These are phyloP conservation scores for Rhynchospora breviuscula DNA, from an alignment of 176 grass and related monocot genomes.

Conservation along the genomic window DNA sequence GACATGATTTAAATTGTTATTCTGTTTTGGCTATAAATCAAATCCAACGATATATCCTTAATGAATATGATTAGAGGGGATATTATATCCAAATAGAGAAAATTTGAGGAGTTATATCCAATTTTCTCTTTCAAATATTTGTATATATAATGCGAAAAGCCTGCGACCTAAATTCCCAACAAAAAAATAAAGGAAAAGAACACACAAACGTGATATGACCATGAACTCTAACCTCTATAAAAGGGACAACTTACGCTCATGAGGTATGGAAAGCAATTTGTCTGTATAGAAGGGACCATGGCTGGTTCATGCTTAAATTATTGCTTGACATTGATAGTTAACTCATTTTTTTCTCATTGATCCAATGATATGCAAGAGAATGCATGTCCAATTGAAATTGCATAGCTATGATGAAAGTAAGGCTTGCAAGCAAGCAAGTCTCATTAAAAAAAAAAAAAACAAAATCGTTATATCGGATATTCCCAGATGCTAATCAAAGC, in stretches of 20 bases:
- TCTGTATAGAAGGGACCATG: background rate
- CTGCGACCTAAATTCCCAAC: too few relatives aligned
- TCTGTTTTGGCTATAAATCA: too few relatives aligned
- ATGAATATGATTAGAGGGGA: too few relatives aligned
- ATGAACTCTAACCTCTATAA: background rate
- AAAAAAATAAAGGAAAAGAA: background rate
- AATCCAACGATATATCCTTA: too few relatives aligned
- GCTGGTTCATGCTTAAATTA: background rate
- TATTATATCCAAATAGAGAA: too few relatives aligned
- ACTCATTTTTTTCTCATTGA: background rate
- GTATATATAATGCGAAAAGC: too few relatives aligned
- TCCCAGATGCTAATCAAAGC: background rate
- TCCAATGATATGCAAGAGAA: background rate
- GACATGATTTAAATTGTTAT: too few relatives aligned
- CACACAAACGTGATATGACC: background rate
- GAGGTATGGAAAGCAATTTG: background rate
- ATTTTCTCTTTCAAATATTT: too few relatives aligned
- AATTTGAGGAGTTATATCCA: too few relatives aligned
- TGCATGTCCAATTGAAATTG: background rate
- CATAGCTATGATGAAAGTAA: background rate
- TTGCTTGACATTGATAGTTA: slow-evolving; percentile 2
- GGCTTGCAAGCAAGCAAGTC: background rate
- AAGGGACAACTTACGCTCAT: background rate
- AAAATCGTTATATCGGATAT: background rate
- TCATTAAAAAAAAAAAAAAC: background rate